A percentile compares a stretch with the other conserved stretches of the same genome.
phyloP scores from a whole-genome alignment of 345 rosid species.

The Clarkia xantiana region DNA sequence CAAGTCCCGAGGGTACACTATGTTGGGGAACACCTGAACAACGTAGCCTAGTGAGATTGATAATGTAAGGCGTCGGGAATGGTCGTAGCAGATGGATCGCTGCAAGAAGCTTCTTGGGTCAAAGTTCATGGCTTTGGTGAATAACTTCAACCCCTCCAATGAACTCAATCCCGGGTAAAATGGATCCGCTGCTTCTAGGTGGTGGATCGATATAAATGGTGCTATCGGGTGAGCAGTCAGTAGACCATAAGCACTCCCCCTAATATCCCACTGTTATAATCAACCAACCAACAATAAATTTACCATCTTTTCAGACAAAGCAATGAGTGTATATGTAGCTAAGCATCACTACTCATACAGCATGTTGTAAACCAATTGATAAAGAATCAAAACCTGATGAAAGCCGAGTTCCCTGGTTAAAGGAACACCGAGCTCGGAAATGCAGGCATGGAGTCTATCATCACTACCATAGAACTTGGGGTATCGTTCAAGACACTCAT shows the following conservation, averaged over 20 bases:
- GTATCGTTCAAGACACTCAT: constrained; percentile 64
- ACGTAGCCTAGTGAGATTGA: constrained; percentile 66
- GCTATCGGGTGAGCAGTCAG: constrained; percentile 70
- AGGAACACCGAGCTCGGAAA: constrained; percentile 84
- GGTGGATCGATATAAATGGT: constrained; percentile 80
- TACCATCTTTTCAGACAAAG: no score
- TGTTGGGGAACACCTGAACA: constrained; percentile 67
- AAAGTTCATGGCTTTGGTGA: constrained; percentile 55
- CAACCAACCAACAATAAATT: not conserved
- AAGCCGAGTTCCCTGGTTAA: constrained; percentile 71
- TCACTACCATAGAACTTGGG: constrained; percentile 81
- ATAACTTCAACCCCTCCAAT: constrained; percentile 58
- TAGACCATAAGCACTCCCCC: constrained; percentile 68
- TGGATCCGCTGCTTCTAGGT: constrained; percentile 75
- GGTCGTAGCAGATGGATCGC: constrained; percentile 74
- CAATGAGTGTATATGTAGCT: not conserved
- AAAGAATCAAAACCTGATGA: constrained; percentile 50
- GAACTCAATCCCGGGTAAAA: constrained; percentile 61
- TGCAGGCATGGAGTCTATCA: constrained; percentile 89
- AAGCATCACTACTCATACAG: not conserved
- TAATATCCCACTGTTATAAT: constrained; percentile 75
- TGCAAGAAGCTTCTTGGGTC: constrained; percentile 72
- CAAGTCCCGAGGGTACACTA: constrained; percentile 51
- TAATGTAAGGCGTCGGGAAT: constrained; percentile 28
- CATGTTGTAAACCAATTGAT: not conserved